A percentile compares a stretch with the other conserved stretches of the same genome.
Evolutionary conservation across 257 asterid genomes (phyloP).

Genomic region (Salvia splendens): DNA sequence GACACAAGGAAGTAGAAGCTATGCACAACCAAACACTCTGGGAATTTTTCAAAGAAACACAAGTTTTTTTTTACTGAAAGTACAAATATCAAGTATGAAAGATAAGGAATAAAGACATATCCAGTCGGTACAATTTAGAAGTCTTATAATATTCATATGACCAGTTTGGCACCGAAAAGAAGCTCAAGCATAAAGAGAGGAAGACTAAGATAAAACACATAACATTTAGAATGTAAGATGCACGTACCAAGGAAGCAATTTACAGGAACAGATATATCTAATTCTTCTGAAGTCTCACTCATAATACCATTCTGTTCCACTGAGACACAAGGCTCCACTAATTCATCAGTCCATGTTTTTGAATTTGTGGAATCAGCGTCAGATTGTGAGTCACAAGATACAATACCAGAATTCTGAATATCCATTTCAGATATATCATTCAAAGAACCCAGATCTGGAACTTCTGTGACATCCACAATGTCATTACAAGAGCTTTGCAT

Average conservation of each 20-base stretch:
- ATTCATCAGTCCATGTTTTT: constrained; percentile 51
- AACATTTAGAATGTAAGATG: constrained; percentile 27
- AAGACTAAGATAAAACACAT: constrained; percentile 13
- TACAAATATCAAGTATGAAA: background rate
- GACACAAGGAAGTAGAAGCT: too few relatives aligned
- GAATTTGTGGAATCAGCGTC: constrained; percentile 61
- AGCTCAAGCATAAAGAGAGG: constrained; percentile 6
- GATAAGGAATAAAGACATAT: background rate
- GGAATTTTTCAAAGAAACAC: background rate
- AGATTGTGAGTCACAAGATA: constrained; percentile 57
- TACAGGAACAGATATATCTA: constrained; percentile 42
- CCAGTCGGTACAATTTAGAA: background rate
- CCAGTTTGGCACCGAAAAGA: constrained; percentile 7
- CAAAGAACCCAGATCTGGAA: constrained; percentile 47
- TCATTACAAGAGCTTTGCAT: constrained; percentile 37
- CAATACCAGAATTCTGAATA: constrained; percentile 50
- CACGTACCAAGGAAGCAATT: constrained; percentile 54
- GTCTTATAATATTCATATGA: background rate
- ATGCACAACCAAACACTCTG: background rate
- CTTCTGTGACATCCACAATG: constrained; percentile 47
- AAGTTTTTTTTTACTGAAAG: background rate
- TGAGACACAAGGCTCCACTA: constrained; percentile 44
- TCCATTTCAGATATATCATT: constrained; percentile 60
- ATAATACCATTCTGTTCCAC: constrained; percentile 35
- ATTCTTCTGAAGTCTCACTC: constrained; percentile 43